These are phyloP conservation scores for Toxoplasma gondii DNA, from an alignment of 169 alveolate species.

Conservation along the genomic window DNA sequence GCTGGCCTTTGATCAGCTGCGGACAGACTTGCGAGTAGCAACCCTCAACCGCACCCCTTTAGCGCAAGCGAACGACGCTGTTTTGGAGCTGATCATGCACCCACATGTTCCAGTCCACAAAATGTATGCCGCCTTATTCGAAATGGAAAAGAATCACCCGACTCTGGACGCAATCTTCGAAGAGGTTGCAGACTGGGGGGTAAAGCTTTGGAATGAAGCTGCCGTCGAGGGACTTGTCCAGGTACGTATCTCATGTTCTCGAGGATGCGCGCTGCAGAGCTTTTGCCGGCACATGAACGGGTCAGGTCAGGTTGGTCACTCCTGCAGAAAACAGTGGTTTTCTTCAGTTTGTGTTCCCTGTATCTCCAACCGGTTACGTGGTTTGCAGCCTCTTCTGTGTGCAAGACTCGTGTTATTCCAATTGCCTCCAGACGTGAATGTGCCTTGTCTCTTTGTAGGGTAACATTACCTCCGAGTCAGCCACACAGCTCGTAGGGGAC, in stretches of 20 bases:
- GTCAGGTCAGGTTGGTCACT: no score
- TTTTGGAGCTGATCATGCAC: neutral
- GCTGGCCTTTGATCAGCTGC: neutral
- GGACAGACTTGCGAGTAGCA: neutral
- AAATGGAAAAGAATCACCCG: neutral
- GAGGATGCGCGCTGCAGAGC: no score
- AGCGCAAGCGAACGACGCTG: constrained; percentile 34
- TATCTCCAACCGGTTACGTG: no score
- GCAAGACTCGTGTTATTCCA: no score
- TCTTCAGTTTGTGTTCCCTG: no score
- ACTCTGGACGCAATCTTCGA: neutral
- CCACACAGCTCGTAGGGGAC: neutral
- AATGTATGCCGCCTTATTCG: neutral
- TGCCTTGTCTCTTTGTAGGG: neutral
- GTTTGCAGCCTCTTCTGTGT: no score
- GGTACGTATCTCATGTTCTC: neutral
- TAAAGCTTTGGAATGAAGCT: neutral
- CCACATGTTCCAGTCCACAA: constrained; percentile 10
- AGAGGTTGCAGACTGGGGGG: constrained; percentile 13
- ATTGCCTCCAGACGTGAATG: no score
- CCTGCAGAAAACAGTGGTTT: no score
- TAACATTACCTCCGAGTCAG: neutral
- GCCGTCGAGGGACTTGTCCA: constrained; percentile 40
- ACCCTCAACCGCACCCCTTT: constrained; percentile 17
- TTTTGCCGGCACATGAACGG: no score